Evolutionary conservation across 2,329 filamentous ascomycete genomes (phyloP).

Genomic region (Harringtonia aguacate): DNA sequence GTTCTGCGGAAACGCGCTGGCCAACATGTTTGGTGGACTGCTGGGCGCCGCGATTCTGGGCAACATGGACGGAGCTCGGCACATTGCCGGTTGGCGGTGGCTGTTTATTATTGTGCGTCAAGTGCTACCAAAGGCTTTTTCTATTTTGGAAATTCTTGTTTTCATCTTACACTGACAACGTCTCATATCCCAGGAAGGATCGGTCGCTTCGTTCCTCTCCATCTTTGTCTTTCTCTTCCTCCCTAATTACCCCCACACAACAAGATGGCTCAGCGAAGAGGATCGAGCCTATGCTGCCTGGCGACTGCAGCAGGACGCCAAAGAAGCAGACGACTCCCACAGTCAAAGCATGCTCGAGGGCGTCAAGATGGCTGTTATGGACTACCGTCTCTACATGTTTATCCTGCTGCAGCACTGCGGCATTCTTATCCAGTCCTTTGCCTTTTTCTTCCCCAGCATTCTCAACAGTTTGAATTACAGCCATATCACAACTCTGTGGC

Average conservation of each 20-base stretch:
- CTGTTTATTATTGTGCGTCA: constrained; percentile 18
- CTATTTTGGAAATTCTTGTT: not conserved
- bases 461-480: constrained; percentile 49
- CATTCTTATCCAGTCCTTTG: constrained; percentile 43
- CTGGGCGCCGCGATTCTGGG: constrained; percentile 37
- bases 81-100: constrained; percentile 12
- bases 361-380: constrained; percentile 16
- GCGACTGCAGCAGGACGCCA: constrained; percentile 11
- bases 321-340: constrained; percentile 13
- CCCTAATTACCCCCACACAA: constrained; percentile 12
- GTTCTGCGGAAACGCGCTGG: constrained; percentile 33
- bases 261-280: constrained; percentile 10
- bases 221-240: constrained; percentile 7
- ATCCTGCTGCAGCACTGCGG: constrained; percentile 42
- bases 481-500: constrained; percentile 40
- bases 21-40: constrained; percentile 40
- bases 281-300: constrained; percentile 11
- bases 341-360: constrained; percentile 11
- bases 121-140: not conserved
- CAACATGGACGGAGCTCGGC: constrained; percentile 19
- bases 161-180: not conserved
- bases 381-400: constrained; percentile 38
- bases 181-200: constrained; percentile 20
- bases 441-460: constrained; percentile 57
- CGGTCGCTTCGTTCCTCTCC: constrained; percentile 16